These are phyloP conservation scores for Castanea mollissima DNA, from an alignment of 306 rosid genomes.

Conservation along the genomic window DNA sequence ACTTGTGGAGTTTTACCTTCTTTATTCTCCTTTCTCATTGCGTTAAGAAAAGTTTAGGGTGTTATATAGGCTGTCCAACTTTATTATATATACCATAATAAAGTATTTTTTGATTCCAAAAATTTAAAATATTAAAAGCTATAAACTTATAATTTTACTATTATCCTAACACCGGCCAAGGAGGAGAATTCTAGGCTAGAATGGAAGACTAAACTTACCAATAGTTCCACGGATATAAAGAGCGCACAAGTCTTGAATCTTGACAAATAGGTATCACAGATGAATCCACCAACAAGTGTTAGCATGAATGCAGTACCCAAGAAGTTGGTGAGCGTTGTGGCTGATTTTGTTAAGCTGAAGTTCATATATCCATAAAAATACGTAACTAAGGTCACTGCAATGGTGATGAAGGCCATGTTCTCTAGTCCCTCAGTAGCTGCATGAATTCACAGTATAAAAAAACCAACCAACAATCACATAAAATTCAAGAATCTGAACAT, in stretches of 20 bases:
- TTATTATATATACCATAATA: too few relatives aligned
- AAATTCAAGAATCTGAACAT: neutral
- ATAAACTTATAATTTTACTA: too few relatives aligned
- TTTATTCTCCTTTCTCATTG: too few relatives aligned
- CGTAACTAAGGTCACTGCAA: constrained; percentile 62
- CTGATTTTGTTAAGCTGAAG: constrained; percentile 65
- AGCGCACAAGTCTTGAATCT: constrained; percentile 70
- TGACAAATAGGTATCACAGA: constrained; percentile 66
- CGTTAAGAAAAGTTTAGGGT: too few relatives aligned
- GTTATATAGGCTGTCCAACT: too few relatives aligned
- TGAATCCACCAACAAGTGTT: constrained; percentile 65
- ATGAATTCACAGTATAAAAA: neutral
- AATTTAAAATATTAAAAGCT: too few relatives aligned
- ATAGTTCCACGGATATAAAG: constrained; percentile 50
- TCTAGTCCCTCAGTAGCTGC: constrained; percentile 80
- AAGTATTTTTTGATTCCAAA: too few relatives aligned
- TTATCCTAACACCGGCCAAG: too few relatives aligned
- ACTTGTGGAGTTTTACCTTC: too few relatives aligned
- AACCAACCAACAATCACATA: neutral
- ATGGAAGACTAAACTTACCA: constrained; percentile 35
- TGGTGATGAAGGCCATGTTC: constrained; percentile 71
- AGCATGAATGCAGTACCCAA: constrained; percentile 73
- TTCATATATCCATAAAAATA: constrained; percentile 77
- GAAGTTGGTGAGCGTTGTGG: constrained; percentile 72
- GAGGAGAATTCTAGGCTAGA: neutral